Percentiles rank a stretch among this genome's conserved stretches.
Conservation (phyloP, 768 basidiomycete species). For the Phaeotremella fagi region DNA sequence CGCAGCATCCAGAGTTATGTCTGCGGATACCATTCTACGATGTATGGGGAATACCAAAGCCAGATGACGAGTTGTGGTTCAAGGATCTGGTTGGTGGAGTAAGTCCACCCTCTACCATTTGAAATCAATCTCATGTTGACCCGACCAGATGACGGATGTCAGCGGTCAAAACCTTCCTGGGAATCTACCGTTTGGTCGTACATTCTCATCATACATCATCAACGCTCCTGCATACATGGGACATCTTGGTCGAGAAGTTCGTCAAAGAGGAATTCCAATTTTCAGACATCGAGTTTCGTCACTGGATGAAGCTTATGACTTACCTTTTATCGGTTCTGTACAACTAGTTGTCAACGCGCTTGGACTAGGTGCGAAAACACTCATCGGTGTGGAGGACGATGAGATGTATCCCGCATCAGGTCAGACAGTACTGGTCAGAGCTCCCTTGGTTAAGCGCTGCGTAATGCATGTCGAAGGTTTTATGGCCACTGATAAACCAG, state of each 20-base stretch:
- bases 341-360: constrained; percentile 59
- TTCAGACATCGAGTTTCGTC: constrained; percentile 52
- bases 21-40: constrained; percentile 25
- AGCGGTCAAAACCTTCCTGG: constrained; percentile 13
- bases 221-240: constrained; percentile 56
- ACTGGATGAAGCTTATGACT: constrained; percentile 53
- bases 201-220: constrained; percentile 55
- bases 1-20: constrained; percentile 33
- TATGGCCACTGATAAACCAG: not conserved
- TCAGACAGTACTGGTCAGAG: constrained; percentile 71
- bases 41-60: constrained; percentile 19
- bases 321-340: constrained; percentile 46
- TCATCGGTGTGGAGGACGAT: constrained; percentile 77
- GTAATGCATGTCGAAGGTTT: constrained; percentile 3
- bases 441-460: constrained; percentile 56
- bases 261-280: constrained; percentile 52
- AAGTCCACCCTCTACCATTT: constrained; percentile 9
- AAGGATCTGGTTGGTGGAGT: constrained; percentile 32
- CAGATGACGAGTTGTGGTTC: constrained; percentile 21
- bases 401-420: constrained; percentile 70
- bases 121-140: not conserved
- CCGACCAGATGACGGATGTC: not conserved
- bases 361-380: constrained; percentile 61
- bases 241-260: constrained; percentile 53
- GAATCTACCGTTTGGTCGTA: constrained; percentile 47